Base-by-base conservation (phyloP, 768 basidiomycete species). In the Daedaleopsis nitida region DNA sequence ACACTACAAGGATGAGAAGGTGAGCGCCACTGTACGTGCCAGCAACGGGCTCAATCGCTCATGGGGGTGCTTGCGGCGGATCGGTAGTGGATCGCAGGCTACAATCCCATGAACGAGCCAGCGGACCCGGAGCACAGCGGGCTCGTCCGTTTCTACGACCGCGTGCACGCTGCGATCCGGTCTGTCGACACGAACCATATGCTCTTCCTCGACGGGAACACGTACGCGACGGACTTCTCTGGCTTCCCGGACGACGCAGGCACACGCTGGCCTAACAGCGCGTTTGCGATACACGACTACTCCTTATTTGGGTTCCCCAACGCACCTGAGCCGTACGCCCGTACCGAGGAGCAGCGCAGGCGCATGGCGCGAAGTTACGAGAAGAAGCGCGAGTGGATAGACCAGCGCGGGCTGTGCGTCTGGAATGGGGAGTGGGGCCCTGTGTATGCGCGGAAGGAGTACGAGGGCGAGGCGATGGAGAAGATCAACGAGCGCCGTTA, bases 341-440 rank as follows among this genome's bases (percentile, higher is more conserved):
- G 83, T 34, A 82, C 69, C 27, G 80, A 81, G 1, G 81, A 79
- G 55, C 89, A 91, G 73, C 77, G 76, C 55, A 72, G 67, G 58
- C 72, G 85, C 53, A 62, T 92, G 64, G 74, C 73, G 66, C 73
- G 81, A 60, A 86, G 83, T 66, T 92, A 88, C 68, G 83, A 87
- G 72, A 85, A 85, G 76, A 93, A 94, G 75, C 77, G 88, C 34
- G 81, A 84, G 66, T 93, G 88, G 87, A 88, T 91, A 87, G 85
- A 89, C 65, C 76, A 83, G 69, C 76, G 79, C 6, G 81, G 81
- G 1, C 74, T 89, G 32, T 87, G 86, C 62, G 87, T 89, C 14
- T 87, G 87, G 89, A 89, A 91, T 65, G 91, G 91, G 27, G 91
- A 92, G 71, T 92, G 85, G 80, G 92, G 92, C n/a, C 90, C 91